Percentiles rank a stretch among this genome's conserved stretches.
These are phyloP conservation scores for Phytophthora hibernalis DNA, from an alignment of 352 stramenopile genomes.

Conservation along the genomic window DNA sequence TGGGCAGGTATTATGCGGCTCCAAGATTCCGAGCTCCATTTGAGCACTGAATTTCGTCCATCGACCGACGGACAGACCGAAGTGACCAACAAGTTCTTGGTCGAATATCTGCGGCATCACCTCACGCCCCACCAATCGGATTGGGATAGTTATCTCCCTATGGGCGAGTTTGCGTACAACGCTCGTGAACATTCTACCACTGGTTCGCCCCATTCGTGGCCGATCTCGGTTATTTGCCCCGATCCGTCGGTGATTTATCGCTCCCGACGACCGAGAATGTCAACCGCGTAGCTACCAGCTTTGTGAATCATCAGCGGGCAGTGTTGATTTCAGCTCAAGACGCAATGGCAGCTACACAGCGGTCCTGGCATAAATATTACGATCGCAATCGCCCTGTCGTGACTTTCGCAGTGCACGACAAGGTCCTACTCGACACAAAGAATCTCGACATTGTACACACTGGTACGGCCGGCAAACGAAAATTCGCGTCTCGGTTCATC, in stretches of 20 bases:
- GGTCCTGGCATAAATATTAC: too few relatives aligned
- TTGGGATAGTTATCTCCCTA: background rate
- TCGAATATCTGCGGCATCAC: conserved; percentile 11
- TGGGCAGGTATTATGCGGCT: conserved; percentile 7
- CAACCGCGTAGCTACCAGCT: too few relatives aligned
- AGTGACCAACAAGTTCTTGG: conserved; percentile 17
- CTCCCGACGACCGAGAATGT: too few relatives aligned
- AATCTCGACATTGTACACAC: too few relatives aligned
- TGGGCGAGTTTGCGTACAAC: conserved; percentile 19
- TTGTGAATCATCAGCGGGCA: too few relatives aligned
- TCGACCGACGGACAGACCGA: conserved; percentile 12
- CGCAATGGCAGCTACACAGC: too few relatives aligned
- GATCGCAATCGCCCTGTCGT: too few relatives aligned
- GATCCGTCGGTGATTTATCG: conserved; percentile 13
- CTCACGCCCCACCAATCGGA: conserved; percentile 9
- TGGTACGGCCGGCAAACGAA: too few relatives aligned
- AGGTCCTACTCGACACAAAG: too few relatives aligned
- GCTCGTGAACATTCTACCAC: conserved; percentile 5
- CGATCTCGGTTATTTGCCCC: conserved; percentile 15
- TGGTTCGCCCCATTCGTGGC: conserved; percentile 1
- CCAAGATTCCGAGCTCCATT: background rate
- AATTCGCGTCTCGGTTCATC: too few relatives aligned
- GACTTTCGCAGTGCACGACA: too few relatives aligned
- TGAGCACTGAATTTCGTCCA: conserved; percentile 9
- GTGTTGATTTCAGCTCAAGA: too few relatives aligned